phyloP scores from a whole-genome alignment of 805 yeast genomes.

The Myxozyma monticola region DNA sequence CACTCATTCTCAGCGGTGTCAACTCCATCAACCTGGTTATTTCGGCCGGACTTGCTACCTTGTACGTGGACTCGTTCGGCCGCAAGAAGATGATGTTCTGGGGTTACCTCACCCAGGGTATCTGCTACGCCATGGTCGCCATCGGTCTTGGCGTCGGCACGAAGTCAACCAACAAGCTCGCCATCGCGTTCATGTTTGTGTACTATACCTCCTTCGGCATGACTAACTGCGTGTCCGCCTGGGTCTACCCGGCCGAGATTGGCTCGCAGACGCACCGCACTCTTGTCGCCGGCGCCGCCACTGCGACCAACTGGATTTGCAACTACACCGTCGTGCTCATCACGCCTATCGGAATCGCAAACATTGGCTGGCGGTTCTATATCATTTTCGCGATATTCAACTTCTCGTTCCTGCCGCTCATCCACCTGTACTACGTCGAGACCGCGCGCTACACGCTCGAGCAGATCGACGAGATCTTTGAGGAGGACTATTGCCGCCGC shows the following conservation, averaged over 20 bases:
- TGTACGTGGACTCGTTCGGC: conserved; percentile 72
- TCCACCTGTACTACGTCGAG: conserved; percentile 46
- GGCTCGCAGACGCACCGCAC: conserved; percentile 66
- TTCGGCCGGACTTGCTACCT: conserved; percentile 58
- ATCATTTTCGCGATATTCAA: conserved; percentile 29
- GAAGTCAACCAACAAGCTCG: conserved; percentile 36
- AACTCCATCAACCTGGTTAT: conserved; percentile 44
- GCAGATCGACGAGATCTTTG: conserved; percentile 71
- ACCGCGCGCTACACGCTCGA: conserved; percentile 78
- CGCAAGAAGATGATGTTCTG: conserved; percentile 60
- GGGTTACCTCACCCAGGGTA: conserved; percentile 48
- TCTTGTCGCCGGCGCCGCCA: conserved; percentile 57
- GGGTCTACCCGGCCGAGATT: conserved; percentile 70
- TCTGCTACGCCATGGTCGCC: conserved; percentile 26
- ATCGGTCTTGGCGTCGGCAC: conserved; percentile 41
- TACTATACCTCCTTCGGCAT: conserved; percentile 2
- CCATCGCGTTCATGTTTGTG: conserved; percentile 15
- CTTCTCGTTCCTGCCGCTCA: conserved; percentile 50
- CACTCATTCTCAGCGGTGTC: conserved; percentile 48
- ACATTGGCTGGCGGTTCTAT: conserved; percentile 23
- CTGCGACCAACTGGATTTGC: conserved; percentile 68
- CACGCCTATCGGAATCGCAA: conserved; percentile 49
- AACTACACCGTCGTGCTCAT: conserved; percentile 43
- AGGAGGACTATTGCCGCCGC: too few relatives aligned
- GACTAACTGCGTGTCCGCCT: conserved; percentile 30